Evolutionary conservation across 768 basidiomycete genomes (phyloP).

Genomic region (Agrocybe pediades): DNA sequence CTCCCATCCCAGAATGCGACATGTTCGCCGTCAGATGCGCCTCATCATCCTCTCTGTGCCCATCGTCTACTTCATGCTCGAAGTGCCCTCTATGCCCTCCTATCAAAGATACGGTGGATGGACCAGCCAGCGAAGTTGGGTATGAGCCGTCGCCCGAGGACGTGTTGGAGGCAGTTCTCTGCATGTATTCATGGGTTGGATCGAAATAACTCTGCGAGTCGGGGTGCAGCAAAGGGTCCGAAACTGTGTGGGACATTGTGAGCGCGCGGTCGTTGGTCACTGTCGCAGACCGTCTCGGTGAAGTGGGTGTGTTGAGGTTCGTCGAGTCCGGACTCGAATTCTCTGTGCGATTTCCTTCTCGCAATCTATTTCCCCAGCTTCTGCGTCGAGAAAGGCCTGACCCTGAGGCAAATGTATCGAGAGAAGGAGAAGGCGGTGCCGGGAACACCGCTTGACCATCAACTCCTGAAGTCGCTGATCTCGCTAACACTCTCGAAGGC

Average conservation of each 20-base stretch:
- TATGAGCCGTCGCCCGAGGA: conserved; percentile 31
- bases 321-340: conserved; percentile 46
- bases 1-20: conserved; percentile 28
- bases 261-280: not conserved
- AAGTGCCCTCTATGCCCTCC: conserved; percentile 31
- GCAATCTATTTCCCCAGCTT: conserved; percentile 53
- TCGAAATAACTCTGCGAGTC: conserved; percentile 32
- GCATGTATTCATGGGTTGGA: conserved; percentile 36
- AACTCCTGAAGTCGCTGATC: conserved; percentile 57
- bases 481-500: conserved; percentile 24
- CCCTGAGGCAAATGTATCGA: conserved; percentile 53
- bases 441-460: conserved; percentile 51
- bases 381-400: conserved; percentile 53
- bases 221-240: conserved; percentile 50
- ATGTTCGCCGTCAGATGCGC: conserved; percentile 58
- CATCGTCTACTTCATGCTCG: conserved; percentile 37
- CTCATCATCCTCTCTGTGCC: conserved; percentile 58
- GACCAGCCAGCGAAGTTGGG: conserved; percentile 43
- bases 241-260: conserved; percentile 7
- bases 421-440: conserved; percentile 56
- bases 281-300: conserved; percentile 23
- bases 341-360: conserved; percentile 8
- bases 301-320: conserved; percentile 31
- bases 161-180: conserved; percentile 22
- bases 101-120: conserved; percentile 57